Conservation (phyloP, 1,284 basidiomycete species). For the Testicularia cyperi region DNA sequence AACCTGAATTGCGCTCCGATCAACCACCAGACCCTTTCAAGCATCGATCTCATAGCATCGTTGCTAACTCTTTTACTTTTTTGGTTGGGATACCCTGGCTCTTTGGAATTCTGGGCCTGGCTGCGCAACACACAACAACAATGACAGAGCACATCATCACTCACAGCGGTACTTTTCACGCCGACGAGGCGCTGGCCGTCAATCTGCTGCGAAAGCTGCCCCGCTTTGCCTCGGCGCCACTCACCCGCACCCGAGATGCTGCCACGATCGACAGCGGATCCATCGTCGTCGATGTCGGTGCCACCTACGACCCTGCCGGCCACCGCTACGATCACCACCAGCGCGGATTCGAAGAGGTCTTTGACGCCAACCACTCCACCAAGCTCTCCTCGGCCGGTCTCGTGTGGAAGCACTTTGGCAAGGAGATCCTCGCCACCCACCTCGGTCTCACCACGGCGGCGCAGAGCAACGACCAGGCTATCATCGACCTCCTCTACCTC, state of each 20-base stretch:
- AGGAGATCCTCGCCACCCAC: slow-evolving; percentile 76
- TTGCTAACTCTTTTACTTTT: too few species aligned
- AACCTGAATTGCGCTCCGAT: too few species aligned
- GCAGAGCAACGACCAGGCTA: slow-evolving; percentile 70
- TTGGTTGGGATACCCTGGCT: slow-evolving; percentile 1
- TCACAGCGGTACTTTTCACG: slow-evolving; percentile 94
- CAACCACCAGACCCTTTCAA: too few species aligned
- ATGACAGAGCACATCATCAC: slow-evolving; percentile 64
- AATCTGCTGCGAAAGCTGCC: slow-evolving; percentile 80
- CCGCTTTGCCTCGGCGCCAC: slow-evolving; percentile 67
- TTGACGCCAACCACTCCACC: slow-evolving; percentile 75
- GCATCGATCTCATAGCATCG: too few species aligned
- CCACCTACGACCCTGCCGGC: slow-evolving; percentile 77
- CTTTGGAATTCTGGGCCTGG: neutral
- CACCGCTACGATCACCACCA: slow-evolving; percentile 95
- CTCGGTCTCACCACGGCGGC: slow-evolving; percentile 64
- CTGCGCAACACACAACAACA: neutral
- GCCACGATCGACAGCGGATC: slow-evolving; percentile 77
- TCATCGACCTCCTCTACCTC: slow-evolving; percentile 75
- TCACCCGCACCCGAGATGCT: slow-evolving; percentile 71
- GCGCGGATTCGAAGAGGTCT: slow-evolving; percentile 84
- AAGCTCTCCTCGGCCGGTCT: slow-evolving; percentile 92
- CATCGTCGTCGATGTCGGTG: slow-evolving; percentile 98
- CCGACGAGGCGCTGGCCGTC: slow-evolving; percentile 93
- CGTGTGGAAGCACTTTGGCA: slow-evolving; percentile 79